These are phyloP conservation scores for Tympanopsis confertula DNA, from an alignment of 2,329 filamentous ascomycete species.

Conservation along the genomic window DNA sequence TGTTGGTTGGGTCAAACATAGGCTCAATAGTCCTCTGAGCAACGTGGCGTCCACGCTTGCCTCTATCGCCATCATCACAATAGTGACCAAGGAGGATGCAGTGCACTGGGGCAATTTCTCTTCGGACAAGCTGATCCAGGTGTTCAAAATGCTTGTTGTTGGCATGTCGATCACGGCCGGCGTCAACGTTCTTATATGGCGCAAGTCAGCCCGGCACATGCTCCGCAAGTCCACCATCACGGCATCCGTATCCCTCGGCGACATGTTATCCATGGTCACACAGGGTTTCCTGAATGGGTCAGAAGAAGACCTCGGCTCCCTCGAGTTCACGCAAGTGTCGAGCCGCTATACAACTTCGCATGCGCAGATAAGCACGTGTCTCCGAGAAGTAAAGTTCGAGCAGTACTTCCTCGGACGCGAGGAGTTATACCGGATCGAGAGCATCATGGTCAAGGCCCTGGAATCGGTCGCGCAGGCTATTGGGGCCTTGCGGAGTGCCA, in stretches of 20 bases:
- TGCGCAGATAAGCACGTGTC: conserved; percentile 59
- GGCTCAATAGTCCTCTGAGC: conserved; percentile 65
- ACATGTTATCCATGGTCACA: conserved; percentile 73
- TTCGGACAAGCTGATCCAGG: conserved; percentile 68
- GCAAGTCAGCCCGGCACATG: conserved; percentile 62
- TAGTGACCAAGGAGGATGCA: conserved; percentile 82
- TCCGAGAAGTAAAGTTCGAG: conserved; percentile 80
- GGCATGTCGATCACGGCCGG: conserved; percentile 61
- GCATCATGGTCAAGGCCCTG: conserved; percentile 70
- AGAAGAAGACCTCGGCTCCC: conserved; percentile 63
- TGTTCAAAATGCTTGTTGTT: conserved; percentile 74
- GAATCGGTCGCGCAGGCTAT: conserved; percentile 79
- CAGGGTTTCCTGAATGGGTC: conserved; percentile 73
- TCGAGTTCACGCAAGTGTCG: conserved; percentile 50
- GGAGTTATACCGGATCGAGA: conserved; percentile 66
- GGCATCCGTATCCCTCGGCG: conserved; percentile 63
- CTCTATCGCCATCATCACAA: conserved; percentile 77
- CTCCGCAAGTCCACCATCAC: conserved; percentile 65
- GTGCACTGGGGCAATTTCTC: conserved; percentile 75
- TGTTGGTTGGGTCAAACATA: conserved; percentile 78
- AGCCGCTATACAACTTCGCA: conserved; percentile 57
- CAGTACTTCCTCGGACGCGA: conserved; percentile 75
- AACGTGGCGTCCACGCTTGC: conserved; percentile 78
- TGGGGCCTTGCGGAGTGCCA: conserved; percentile 79
- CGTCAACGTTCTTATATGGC: conserved; percentile 69